A percentile compares a stretch with the other conserved stretches of the same genome.
phyloP scores from a whole-genome alignment of 352 stramenopile species.

The Phytophthora europaea region DNA sequence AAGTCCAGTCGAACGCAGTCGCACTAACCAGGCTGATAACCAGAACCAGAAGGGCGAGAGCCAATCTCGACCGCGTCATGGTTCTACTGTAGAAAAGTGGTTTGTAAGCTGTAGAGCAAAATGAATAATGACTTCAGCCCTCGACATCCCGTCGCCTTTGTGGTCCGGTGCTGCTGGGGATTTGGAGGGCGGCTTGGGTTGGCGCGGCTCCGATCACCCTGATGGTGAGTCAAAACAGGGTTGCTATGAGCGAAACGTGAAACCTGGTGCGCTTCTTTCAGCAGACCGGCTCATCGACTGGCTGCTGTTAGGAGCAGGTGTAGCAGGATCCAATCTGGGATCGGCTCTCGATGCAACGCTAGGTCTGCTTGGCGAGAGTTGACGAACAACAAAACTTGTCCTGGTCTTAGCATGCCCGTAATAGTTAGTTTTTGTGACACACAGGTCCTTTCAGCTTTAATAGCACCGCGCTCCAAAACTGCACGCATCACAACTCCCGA shows the following conservation, averaged over 20 bases:
- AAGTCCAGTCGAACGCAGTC: constrained; percentile 33
- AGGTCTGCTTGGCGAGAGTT: constrained; percentile 39
- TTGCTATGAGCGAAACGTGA: not conserved
- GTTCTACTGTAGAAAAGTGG: constrained; percentile 1
- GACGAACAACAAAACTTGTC: constrained; percentile 37
- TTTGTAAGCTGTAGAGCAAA: constrained; percentile 26
- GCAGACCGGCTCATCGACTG: constrained; percentile 20
- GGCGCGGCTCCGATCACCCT: constrained; percentile 28
- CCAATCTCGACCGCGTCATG: constrained; percentile 27
- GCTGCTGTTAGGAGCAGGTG: constrained; percentile 15
- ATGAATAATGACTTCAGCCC: constrained; percentile 30
- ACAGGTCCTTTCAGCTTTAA: not conserved
- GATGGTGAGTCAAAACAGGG: constrained; percentile 39
- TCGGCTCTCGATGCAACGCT: constrained; percentile 35
- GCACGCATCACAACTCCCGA: too few relatives aligned
- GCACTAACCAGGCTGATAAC: constrained; percentile 22
- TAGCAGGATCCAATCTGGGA: constrained; percentile 22
- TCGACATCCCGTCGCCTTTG: not conserved
- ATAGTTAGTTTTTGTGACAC: not conserved
- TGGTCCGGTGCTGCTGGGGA: constrained; percentile 24
- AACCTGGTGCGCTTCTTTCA: constrained; percentile 34
- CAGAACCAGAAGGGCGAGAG: constrained; percentile 29
- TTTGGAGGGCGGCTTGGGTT: constrained; percentile 25
- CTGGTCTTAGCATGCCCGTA: constrained; percentile 2
- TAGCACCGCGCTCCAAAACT: not conserved